Evolutionary conservation across 176 grass and related monocot genomes (phyloP), one percentile per base, ranked within the genome.

Genomic region (Paspalum vaginatum): DNA sequence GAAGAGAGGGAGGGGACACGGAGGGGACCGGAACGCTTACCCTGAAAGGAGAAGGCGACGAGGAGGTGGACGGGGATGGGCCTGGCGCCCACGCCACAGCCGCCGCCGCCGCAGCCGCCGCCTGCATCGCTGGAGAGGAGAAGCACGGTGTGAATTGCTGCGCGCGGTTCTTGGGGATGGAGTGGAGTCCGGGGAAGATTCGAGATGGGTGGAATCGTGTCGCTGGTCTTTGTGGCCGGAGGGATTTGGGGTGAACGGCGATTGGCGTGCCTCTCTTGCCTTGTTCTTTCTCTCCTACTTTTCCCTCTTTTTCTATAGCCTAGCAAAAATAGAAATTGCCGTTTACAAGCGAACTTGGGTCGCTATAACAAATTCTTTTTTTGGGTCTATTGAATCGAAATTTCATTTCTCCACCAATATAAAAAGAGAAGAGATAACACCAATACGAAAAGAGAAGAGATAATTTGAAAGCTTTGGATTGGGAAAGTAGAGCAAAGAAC

Each of bases 31-130:
- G 2, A 66, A 82, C 66, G 72, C 65, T 78, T 82, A 75, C 76
- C 68, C 43, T 82, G 38, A 89, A 77, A 22, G 62, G 7, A 21
- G 67, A 26, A 0, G 81, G 55, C 13, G 81, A 82, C 3, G 87
- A 73, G 24, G 90, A 88, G 46, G 93, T 87, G 61, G 88, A 79
- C 20, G 89, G 81, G 11, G 85, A 82, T 11, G 78, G 63, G 59
- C 9, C 49, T 38, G 65, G 37, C 67, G 66, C 44, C 88, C 80
- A 83, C 38, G 76, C 76, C 52, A 42, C 80, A 5, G 87, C 85
- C 22, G 77, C 61, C 24, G 85, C 81, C 82, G 63, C 79, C 53
- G 88, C 82, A 51, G 89, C 83, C 25, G 86, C 77, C 32, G 89
- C 69, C 49, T 92, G 93, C 93, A 95, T 96, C 61, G 54, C 40